Percentiles rank a stretch among this genome's conserved stretches.
phyloP scores from a whole-genome alignment of 2,329 filamentous ascomycete genomes.

The Aureobasidium subglaciale region DNA sequence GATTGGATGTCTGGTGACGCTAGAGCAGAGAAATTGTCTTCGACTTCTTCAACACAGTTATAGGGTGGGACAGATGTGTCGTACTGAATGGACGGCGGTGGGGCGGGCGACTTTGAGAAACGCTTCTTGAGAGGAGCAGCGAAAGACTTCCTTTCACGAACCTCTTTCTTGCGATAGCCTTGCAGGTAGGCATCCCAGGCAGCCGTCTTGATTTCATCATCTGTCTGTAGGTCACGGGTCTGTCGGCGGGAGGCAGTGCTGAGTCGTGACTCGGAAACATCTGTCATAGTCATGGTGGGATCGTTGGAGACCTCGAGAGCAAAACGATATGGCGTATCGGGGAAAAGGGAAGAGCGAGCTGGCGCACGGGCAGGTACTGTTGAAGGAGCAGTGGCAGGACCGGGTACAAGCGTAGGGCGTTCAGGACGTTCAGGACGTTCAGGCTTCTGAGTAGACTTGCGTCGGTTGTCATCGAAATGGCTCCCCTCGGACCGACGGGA shows the following conservation, averaged over 20 bases:
- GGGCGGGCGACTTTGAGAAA: slow-evolving; percentile 25
- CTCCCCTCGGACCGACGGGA: slow-evolving; percentile 27
- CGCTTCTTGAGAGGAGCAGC: slow-evolving; percentile 40
- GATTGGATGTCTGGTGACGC: slow-evolving; percentile 11
- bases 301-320: slow-evolving; percentile 2
- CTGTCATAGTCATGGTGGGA: not conserved
- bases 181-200: slow-evolving; percentile 36
- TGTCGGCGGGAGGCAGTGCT: slow-evolving; percentile 10
- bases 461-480: slow-evolving; percentile 25
- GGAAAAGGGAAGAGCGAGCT: not conserved
- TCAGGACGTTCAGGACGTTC: not conserved
- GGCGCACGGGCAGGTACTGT: not conserved
- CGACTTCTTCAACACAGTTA: slow-evolving; percentile 23
- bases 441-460: slow-evolving; percentile 1
- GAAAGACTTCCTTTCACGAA: slow-evolving; percentile 38
- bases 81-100: slow-evolving; percentile 18
- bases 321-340: slow-evolving; percentile 5
- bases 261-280: not conserved
- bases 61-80: slow-evolving; percentile 24
- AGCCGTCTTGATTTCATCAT: slow-evolving; percentile 22
- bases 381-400: not conserved
- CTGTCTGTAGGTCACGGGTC: slow-evolving; percentile 22
- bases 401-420: not conserved
- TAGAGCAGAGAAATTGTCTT: slow-evolving; percentile 17
- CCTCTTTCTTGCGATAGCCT: slow-evolving; percentile 33